Evolutionary conservation across 768 basidiomycete genomes (phyloP), one percentile per base, ranked within the genome.

Genomic region (Tulasnella sp.): DNA sequence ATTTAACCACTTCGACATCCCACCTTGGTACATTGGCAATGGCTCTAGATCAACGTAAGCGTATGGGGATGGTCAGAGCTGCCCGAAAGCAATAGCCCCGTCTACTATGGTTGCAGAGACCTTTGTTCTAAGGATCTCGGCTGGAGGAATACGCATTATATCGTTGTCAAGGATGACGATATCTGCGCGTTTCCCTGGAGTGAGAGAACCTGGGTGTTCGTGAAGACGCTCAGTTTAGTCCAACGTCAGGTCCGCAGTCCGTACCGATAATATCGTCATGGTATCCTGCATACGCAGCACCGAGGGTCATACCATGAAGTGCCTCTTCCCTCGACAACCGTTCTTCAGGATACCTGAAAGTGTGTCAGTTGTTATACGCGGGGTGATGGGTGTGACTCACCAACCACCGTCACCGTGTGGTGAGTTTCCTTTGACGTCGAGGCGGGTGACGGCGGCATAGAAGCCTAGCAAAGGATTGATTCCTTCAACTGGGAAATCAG

Each of bases 401-500:
- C 93, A 98, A 59, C 93, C 93, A 25, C 71, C 76, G 3, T 71
- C 52, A 1, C 92, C 93, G 58, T 93, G 87, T 0, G 93, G 94
- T 19, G 87, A 91, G 15, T 73, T 70, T 0, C 90, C 90, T 11
- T 78, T 73, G 2, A 74, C 72, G 21, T 77, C 75, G 4, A 88
- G 72, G 12, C 93, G 77, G 1, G 89, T 75, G 2, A 91, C 76
- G 0, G 90, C 89, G 4, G 94, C 91, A 63, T 92, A 90, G 69
- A 96, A 93, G 0, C 88, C 89, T 2, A 85, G 72, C 32, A 97
- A 71, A 0, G 94, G 93, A 64, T 94, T 89, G 52, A 94, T 83
- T 8, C 80, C 77, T 68, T 97, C 93, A 2, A 97, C 82, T 0
- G 94, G 94, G 68, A 97, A 96, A 67, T 97, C 93, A 2, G 90